phyloP scores from a whole-genome alignment of 2,329 filamentous ascomycete genomes.

The Aspergillus quadrilineatus region DNA sequence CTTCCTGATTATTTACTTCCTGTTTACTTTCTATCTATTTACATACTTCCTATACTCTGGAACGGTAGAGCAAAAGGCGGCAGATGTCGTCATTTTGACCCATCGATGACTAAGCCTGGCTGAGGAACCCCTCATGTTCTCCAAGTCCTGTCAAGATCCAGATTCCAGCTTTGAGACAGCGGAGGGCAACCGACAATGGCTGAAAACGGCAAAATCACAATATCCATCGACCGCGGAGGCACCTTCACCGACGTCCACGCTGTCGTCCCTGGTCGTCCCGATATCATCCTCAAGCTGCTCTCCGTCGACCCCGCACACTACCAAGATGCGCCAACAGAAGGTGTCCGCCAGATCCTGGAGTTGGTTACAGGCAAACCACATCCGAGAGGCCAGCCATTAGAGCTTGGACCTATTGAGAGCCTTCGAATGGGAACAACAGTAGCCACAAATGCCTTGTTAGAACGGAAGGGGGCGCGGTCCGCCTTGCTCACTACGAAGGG shows the following conservation, averaged over 20 bases:
- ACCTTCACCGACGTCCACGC: constrained; percentile 43
- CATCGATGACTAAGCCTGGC: neutral
- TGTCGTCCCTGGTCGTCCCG: constrained; percentile 36
- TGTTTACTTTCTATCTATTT: too few relatives aligned
- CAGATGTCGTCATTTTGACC: constrained; percentile 6
- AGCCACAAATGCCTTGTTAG: constrained; percentile 84
- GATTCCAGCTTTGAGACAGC: neutral
- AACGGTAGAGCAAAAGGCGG: too few relatives aligned
- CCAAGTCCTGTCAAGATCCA: neutral
- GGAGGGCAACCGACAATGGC: constrained; percentile 21
- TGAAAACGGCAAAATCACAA: constrained; percentile 33
- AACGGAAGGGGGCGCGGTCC: constrained; percentile 85
- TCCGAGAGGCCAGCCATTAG: constrained; percentile 36
- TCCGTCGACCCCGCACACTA: constrained; percentile 43
- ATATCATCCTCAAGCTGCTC: constrained; percentile 42
- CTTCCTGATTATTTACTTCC: neutral
- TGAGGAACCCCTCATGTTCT: constrained; percentile 4
- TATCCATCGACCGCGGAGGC: constrained; percentile 42
- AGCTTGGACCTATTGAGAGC: constrained; percentile 37
- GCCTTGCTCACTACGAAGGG: constrained; percentile 84
- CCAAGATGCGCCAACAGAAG: constrained; percentile 65
- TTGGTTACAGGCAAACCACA: constrained; percentile 36
- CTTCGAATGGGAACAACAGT: constrained; percentile 95
- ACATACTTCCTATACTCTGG: too few relatives aligned
- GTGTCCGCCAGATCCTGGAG: constrained; percentile 70